Base-by-base conservation (phyloP, 1,284 basidiomycete species). In the Porogramme epimiltina region DNA sequence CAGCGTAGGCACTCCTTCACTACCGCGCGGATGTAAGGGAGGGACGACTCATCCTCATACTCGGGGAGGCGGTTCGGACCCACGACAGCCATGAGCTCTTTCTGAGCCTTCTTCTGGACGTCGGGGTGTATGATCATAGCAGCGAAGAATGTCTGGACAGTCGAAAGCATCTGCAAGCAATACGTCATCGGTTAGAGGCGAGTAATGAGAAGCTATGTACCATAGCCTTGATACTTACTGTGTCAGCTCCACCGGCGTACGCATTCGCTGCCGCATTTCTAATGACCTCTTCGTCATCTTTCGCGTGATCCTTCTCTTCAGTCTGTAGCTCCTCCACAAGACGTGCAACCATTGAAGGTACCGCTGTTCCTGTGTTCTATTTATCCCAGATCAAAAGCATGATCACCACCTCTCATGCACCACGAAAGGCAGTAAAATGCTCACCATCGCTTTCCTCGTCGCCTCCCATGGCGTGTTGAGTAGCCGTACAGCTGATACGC, bases 231-330 rank as follows among this genome's bases (percentile, higher is more conserved):
- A 36, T 18, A 51, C 47, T 42, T 13, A 56, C 51, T 4, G 56
- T 60, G 23, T 60, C 59, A 6, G 48, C 37, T 4, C 50, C 59
- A 28, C 42, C 59, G 36, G 8, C 20, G 20, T 36, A 45, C n/a
- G 43, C 43, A 19, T 13, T 10, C 13, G 31, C 31, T 20, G 38
- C 42, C 36, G 36, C 42, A 23, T 16, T 22, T 37, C 11, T 45
- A 25, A 13, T 18, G 5, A 37, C 36, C 24, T 46, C 45, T 11
- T 25, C 37, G 5, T 46, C 24, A 5, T 11, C 2, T 15, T 25
- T 24, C 23, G 26, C 20, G 26, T 45, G n/a, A n/a, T n/a, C n/a
- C n/a, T n/a, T n/a, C n/a, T 42, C 36, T 36, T 34, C 5, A 26
- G 33, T 3, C 37, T 16, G 36, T 26, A 8, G 8, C 5, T 34